phyloP scores from a whole-genome alignment of 768 basidiomycete species.

The Russula sp. region DNA sequence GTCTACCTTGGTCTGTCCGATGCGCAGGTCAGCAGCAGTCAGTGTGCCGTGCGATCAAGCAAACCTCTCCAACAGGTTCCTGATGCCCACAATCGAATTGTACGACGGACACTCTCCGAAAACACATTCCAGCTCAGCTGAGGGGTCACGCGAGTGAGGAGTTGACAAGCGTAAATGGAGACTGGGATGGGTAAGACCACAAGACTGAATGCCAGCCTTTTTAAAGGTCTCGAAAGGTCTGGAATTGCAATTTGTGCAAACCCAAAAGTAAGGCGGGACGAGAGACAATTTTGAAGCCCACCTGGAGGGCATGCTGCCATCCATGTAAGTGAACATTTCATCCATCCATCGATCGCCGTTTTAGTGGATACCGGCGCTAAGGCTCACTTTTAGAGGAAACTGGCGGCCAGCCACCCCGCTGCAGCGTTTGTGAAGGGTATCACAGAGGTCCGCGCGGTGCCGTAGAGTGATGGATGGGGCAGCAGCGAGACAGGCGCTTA shows the following conservation, averaged over 20 bases:
- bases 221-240: conserved; percentile 9
- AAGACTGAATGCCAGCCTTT: neutral
- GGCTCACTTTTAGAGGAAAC: conserved; percentile 2
- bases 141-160: neutral
- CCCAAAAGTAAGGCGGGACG: neutral
- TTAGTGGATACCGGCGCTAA: conserved; percentile 11
- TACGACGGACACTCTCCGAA: neutral
- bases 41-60: neutral
- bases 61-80: neutral
- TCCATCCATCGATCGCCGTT: conserved; percentile 15
- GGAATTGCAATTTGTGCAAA: conserved; percentile 18
- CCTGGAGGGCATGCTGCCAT: conserved; percentile 1
- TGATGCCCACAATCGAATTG: conserved; percentile 13
- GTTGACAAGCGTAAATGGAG: neutral
- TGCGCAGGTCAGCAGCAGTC: neutral
- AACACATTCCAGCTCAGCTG: conserved; percentile 12
- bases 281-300: neutral
- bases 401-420: conserved; percentile 7
- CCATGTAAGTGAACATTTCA: neutral
- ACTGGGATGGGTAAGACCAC: neutral
- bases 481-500: conserved; percentile 2
- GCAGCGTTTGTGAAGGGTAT: conserved; percentile 18
- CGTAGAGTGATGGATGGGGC: conserved; percentile 6
- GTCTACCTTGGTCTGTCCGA: neutral
- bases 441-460: conserved; percentile 13